phyloP scores from a whole-genome alignment of 495 filamentous ascomycete species.

The Xylaria venustula region DNA sequence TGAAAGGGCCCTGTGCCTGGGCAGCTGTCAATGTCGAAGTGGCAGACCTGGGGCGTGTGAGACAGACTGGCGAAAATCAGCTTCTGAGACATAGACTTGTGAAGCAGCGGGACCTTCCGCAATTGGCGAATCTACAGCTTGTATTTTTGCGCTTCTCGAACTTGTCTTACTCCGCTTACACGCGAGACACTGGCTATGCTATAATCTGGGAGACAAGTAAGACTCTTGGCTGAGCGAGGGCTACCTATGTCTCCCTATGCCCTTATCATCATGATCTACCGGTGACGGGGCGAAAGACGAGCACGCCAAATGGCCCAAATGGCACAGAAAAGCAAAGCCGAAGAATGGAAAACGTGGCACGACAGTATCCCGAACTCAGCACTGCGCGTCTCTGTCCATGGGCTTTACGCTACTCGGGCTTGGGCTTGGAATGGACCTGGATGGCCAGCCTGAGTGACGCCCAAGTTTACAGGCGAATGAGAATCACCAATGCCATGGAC shows the following conservation, averaged over 20 bases:
- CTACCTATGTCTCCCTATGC: background rate
- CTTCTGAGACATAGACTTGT: conserved; percentile 15
- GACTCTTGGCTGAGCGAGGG: background rate
- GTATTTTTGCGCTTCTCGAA: conserved; percentile 1
- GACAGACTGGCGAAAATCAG: conserved; percentile 15
- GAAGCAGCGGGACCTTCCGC: conserved; percentile 30
- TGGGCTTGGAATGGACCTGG: background rate
- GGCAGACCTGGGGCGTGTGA: conserved; percentile 17
- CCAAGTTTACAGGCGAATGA: conserved; percentile 3
- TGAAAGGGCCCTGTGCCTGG: conserved; percentile 6
- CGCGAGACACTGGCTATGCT: conserved; percentile 22
- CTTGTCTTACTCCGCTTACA: background rate
- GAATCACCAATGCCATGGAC: background rate
- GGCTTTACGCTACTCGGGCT: conserved; percentile 1
- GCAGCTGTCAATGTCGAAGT: conserved; percentile 11
- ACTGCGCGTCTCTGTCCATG: conserved; percentile 5
- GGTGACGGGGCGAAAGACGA: background rate
- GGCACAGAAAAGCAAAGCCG: background rate
- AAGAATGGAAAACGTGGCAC: conserved; percentile 11
- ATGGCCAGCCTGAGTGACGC: conserved; percentile 10
- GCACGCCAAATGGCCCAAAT: background rate
- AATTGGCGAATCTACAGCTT: conserved; percentile 24
- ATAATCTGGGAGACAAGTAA: conserved; percentile 17
- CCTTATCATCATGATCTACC: background rate
- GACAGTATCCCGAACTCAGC: conserved; percentile 3